Conservation (phyloP, 2,329 filamentous ascomycete species). For the Trichothecium sympodiale region DNA sequence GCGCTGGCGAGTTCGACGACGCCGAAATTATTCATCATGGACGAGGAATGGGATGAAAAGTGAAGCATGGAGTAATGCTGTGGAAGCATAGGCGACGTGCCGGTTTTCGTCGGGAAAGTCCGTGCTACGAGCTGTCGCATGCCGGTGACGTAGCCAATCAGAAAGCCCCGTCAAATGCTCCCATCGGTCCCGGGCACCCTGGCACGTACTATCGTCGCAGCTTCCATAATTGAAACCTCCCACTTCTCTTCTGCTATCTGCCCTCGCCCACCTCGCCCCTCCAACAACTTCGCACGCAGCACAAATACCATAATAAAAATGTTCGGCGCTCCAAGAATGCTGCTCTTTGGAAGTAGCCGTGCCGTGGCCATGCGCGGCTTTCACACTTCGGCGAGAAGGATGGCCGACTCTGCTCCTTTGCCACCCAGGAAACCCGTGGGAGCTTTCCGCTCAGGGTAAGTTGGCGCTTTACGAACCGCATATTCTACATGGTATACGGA, state of each 20-base stretch:
- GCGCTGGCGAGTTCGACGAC: constrained; percentile 73
- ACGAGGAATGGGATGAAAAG: not conserved
- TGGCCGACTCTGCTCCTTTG: constrained; percentile 32
- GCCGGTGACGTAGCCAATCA: constrained; percentile 15
- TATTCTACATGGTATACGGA: constrained; percentile 5
- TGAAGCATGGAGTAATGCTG: not conserved
- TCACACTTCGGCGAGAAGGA: constrained; percentile 38
- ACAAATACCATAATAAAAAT: constrained; percentile 18
- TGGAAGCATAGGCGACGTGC: not conserved
- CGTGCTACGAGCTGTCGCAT: not conserved
- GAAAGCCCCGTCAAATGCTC: no score
- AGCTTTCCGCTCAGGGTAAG: constrained; percentile 51
- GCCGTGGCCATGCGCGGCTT: constrained; percentile 29
- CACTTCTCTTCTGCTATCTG: not conserved
- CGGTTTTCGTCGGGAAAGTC: not conserved
- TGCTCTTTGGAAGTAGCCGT: constrained; percentile 29
- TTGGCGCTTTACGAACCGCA: no score
- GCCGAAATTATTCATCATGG: constrained; percentile 54
- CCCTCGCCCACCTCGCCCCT: not conserved
- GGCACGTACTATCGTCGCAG: constrained; percentile 3
- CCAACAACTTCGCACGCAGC: not conserved
- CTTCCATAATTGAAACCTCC: not conserved
- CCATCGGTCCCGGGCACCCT: no score
- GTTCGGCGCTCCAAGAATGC: constrained; percentile 30
- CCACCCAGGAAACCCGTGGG: constrained; percentile 48